Percentiles rank a stretch among this genome's conserved stretches.
These are phyloP conservation scores for Aspergillus sp. DNA, from an alignment of 2,329 filamentous ascomycete genomes.

Conservation along the genomic window DNA sequence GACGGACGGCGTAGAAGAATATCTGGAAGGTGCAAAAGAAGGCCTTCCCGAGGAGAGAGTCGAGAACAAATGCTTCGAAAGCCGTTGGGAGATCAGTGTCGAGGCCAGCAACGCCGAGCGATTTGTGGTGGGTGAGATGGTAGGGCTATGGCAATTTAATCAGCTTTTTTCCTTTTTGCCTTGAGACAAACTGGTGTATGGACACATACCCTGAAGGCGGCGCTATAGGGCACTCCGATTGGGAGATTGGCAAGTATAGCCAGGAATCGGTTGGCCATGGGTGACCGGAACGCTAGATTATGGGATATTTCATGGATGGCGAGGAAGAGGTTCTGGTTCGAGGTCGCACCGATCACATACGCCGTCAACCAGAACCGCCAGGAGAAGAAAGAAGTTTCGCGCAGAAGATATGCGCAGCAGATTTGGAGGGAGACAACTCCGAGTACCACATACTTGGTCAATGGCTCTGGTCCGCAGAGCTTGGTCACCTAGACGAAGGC, in stretches of 20 bases:
- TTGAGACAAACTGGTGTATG: background rate
- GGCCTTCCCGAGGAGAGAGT: constrained; percentile 90
- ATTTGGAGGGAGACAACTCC: constrained; percentile 82
- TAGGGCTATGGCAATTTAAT: constrained; percentile 64
- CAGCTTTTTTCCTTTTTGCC: background rate
- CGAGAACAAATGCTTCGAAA: constrained; percentile 86
- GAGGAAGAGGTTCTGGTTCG: constrained; percentile 98
- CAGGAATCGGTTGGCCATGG: constrained; percentile 76
- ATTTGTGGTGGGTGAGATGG: constrained; percentile 98
- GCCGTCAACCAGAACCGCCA: constrained; percentile 82
- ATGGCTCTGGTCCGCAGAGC: constrained; percentile 90
- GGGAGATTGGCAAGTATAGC: constrained; percentile 94
- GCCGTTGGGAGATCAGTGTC: constrained; percentile 94
- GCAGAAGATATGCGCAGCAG: constrained; percentile 72
- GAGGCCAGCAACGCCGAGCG: constrained; percentile 90
- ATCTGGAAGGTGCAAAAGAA: constrained; percentile 99
- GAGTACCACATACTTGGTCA: constrained; percentile 90
- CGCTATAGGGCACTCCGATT: constrained; percentile 93
- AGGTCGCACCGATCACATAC: constrained; percentile 88
- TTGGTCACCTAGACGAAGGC: constrained; percentile 73
- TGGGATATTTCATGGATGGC: constrained; percentile 99
- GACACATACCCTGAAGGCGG: constrained; percentile 76
- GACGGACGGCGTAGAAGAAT: constrained; percentile 94
- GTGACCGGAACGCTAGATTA: constrained; percentile 87
- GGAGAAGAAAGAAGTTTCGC: constrained; percentile 75